Base-by-base conservation (phyloP, 345 rosid species). In the Eutrema heterophyllum region DNA sequence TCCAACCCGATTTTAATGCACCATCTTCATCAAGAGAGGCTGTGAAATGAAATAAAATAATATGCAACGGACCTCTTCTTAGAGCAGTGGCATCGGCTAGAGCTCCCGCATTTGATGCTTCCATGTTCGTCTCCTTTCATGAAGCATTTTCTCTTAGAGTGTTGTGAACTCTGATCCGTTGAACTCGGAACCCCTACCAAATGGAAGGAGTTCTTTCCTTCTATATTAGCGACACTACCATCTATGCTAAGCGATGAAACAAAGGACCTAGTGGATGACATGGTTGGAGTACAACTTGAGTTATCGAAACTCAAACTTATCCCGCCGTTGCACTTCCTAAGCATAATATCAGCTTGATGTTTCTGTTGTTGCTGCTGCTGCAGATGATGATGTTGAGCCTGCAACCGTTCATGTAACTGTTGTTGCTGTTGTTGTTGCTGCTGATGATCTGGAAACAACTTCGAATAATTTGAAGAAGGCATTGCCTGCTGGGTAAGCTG, bases 331-430 rank as follows among this genome's bases (percentile, higher is more conserved):
- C 87, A 83, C 33, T 82, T 89, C 63, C 85, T 78, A 63, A 79
- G 88, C 90, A 95, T 80, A 78, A 85, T 76, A 74, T 91, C 93
- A 74, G 95, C 91, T 74, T 88, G 95, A 67, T 84, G 87, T 79
- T 87, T 90, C 74, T 84, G 89, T 30, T 71, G 81, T 21, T 66
- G 74, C 48, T 79, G 87, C 72, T 81, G 84, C 75, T 82, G 88
- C 71, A 83, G 85, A 33, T 66, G 81, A 56, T 81, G 88, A 55
- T 83, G 88, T 24, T 83, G 86, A 55, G 82, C 86, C 72, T 85
- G 84, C 50, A 79, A 76, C 64, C 81, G 38, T 53, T 85, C 92
- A 39, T 82, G 88, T 56, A 85, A 67, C 44, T 66, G 68, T 1
- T 73, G 91, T 29, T 84, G 86, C 35, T 80, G 71, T 7, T 43